phyloP scores from a whole-genome alignment of 208 protist species.

The Trichomonas vaginalis region DNA sequence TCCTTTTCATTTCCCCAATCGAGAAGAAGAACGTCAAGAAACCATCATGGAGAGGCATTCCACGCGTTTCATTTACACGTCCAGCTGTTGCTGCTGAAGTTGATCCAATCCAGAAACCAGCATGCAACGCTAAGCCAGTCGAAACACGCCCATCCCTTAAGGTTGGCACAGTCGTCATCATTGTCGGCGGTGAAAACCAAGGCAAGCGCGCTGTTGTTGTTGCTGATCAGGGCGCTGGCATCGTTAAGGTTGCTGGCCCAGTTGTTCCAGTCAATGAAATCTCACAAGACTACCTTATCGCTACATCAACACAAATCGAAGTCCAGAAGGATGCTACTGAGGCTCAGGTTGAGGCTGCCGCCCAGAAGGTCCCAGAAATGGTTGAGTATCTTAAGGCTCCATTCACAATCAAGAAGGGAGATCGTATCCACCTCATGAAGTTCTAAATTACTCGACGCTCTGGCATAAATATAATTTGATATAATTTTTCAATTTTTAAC shows the following conservation, averaged over 20 bases:
- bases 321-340: neutral
- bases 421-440: neutral
- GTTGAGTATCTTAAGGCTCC: neutral
- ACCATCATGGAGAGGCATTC: neutral
- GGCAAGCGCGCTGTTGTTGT: neutral
- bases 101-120: neutral
- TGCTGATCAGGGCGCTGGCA: neutral
- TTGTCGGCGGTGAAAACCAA: neutral
- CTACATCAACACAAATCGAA: neutral
- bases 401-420: neutral
- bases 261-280: neutral
- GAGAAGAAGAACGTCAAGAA: neutral
- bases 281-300: neutral
- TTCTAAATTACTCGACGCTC: neutral
- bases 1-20: neutral
- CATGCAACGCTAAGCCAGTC: neutral
- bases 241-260: neutral
- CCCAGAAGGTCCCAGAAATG: neutral
- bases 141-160: neutral
- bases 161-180: neutral
- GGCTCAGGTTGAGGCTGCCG: neutral
- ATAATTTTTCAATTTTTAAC: neutral
- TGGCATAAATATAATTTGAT: neutral
- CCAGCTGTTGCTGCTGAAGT: constrained; percentile 1
- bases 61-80: neutral